Evolutionary conservation across 2,329 filamentous ascomycete species (phyloP), one percentile per base, ranked within the genome.

Genomic region (Simplicillium sp.): DNA sequence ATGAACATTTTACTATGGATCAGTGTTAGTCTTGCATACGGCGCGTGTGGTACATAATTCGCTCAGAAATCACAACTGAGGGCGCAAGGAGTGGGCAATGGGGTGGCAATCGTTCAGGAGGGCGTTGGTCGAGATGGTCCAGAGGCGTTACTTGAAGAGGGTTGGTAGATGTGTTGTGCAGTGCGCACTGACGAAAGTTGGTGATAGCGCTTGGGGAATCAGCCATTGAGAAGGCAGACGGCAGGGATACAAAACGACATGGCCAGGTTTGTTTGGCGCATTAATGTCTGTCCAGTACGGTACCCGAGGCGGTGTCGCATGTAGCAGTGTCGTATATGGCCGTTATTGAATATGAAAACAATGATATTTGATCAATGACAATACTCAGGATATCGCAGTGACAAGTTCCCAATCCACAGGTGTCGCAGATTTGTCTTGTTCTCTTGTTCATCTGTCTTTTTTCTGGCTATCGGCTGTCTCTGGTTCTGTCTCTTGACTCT

Each of bases 1-100:
- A 98, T 98, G 55, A 98, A 98, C 92, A 98, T 98, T 71, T 98
- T 98, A 56, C 92, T 98, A 25, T 25, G 67, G 56, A 46, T n/a
- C n/a, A 9, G 9, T 25, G 50, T 34, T 34, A 34, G 32, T 34
- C 16, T 34, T 17, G 16, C 16, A 34, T 34, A 14, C 32, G 11
- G 9, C 20, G 20, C 20, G 20, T 25, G n/a, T n/a, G n/a, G n/a
- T n/a, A 25, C 9, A 25, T 25, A 25, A 25, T 25, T 25, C 20
- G 20, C 20, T 25, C n/a, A 25, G 9, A 25, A 25, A 25, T 25
- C 20, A 25, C 20, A 25, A 25, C 5, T 25, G 6, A 25, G 9
- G 20, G 5, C 20, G 20, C 5, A 25, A 9, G 20, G 34, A 15
- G 18, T 12, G 11, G 14, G 15, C 34, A 14, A 36, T 36, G 18